Base-by-base conservation (phyloP, 768 basidiomycete species). In the Lentinula raphanica region DNA sequence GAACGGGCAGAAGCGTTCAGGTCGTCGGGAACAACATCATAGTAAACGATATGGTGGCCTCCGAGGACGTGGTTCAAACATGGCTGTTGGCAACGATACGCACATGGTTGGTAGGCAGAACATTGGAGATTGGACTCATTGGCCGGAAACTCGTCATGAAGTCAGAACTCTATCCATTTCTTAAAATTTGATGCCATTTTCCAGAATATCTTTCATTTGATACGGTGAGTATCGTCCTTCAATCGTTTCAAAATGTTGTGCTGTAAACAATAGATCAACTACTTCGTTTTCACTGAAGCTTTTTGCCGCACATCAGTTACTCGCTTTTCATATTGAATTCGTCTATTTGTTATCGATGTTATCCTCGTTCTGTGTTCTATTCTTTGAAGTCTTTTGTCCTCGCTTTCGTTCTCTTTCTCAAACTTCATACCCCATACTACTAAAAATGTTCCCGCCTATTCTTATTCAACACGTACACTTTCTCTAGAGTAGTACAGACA, bases 401-500 rank as follows among this genome's bases (percentile, higher is more conserved):
- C n/a, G 15, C 23, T 27, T 4, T 44, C 7, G 13, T 56, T 46
- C 8, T 23, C 27, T 44, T 28, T 42, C 39, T 25, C 53, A 23
- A 3, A 23, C 42, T n/a, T 38, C 25, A 15, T 23, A 3, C 29
- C 27, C 13, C 27, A 40, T 40, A 23, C 42, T 40, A 23, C 42
- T 28, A 54, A 56, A 46, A 29, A 54, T 29, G 39, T 56, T 31
- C 32, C 44, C 8, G 13, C 25, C 51, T 48, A 48, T n/a, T 46
- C 45, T 9, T 46, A 12, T 46, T 15, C 21, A 21, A 53, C 15
- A 25, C 21, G n/a, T 32, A 31, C 32, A 17, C 23, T 50, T n/a
- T 38, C 51, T 53, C 19, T 56, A 56, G 40, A 56, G 44, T 19
- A 44, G 36, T 44, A 40, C 40, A 36, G 50, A 39, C 38, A 27